A percentile compares a stretch with the other conserved stretches of the same genome.
Conservation (phyloP, 2,329 filamentous ascomycete genomes). For the Mycocentrospora acerina region DNA sequence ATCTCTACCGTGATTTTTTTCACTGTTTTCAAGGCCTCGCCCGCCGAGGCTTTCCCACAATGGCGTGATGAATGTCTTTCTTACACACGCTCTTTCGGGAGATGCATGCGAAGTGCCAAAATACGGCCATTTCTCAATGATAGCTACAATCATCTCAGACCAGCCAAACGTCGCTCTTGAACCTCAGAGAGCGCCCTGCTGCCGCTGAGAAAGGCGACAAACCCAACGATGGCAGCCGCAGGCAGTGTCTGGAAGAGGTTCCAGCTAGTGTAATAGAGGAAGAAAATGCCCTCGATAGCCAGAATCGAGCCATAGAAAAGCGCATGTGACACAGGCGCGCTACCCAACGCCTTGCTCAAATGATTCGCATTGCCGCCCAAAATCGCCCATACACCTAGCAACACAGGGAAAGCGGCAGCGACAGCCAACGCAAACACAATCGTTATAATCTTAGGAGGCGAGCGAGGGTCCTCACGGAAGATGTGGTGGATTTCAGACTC, state of each 20-base stretch:
- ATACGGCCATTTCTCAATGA: no score
- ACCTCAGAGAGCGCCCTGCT: conserved; percentile 91
- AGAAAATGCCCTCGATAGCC: conserved; percentile 87
- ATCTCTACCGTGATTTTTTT: no score
- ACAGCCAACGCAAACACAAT: conserved; percentile 75
- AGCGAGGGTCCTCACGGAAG: conserved; percentile 78
- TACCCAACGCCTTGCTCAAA: conserved; percentile 70
- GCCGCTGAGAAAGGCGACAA: conserved; percentile 80
- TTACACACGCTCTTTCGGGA: no score
- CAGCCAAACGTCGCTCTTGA: conserved; percentile 80
- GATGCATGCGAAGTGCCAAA: no score
- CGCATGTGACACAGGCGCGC: conserved; percentile 77
- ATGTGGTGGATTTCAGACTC: conserved; percentile 85
- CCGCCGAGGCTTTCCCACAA: no score
- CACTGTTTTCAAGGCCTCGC: no score
- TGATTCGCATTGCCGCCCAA: conserved; percentile 84
- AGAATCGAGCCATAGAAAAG: conserved; percentile 86
- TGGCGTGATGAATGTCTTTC: no score
- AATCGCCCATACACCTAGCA: conserved; percentile 73
- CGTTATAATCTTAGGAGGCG: conserved; percentile 77
- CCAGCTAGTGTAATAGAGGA: conserved; percentile 91
- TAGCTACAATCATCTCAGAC: conserved; percentile 53
- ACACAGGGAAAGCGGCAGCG: conserved; percentile 68
- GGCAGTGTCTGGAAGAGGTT: conserved; percentile 88
- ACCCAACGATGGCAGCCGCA: conserved; percentile 65